These are phyloP conservation scores for Fraxinus cuspidata DNA, from an alignment of 257 asterid species.

Conservation along the genomic window DNA sequence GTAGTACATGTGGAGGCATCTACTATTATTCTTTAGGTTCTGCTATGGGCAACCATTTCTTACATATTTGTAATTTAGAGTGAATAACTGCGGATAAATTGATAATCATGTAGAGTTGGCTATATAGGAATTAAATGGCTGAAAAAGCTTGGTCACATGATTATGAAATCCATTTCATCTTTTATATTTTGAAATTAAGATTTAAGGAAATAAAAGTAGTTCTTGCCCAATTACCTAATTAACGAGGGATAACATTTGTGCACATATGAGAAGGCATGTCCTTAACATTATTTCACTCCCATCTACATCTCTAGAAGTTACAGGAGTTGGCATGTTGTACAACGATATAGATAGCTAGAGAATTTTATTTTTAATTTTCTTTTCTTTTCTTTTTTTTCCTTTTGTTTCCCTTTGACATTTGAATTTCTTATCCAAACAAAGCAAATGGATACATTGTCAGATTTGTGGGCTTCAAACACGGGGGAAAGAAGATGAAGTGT, in stretches of 20 bases:
- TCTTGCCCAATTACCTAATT: neutral
- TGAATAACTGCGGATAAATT: neutral
- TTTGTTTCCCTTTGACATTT: too few relatives aligned
- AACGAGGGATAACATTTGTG: neutral
- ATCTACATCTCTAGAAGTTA: neutral
- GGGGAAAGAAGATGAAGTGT: neutral
- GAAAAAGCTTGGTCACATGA: neutral
- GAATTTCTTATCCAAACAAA: neutral
- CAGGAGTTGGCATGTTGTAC: neutral
- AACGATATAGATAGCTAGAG: neutral
- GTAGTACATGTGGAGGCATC: neutral
- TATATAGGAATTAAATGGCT: neutral
- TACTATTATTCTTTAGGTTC: neutral
- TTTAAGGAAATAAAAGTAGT: too few relatives aligned
- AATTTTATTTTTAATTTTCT: neutral
- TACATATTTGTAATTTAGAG: neutral
- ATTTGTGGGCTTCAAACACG: neutral
- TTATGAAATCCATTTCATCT: neutral
- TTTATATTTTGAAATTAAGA: neutral
- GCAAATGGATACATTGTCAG: neutral
- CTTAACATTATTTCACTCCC: neutral
- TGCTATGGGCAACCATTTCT: neutral
- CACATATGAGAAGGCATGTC: neutral
- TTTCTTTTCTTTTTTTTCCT: neutral
- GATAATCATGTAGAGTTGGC: neutral